Evolutionary conservation across 148 eudicot genomes (phyloP).

Genomic region (Cornus kousa): DNA sequence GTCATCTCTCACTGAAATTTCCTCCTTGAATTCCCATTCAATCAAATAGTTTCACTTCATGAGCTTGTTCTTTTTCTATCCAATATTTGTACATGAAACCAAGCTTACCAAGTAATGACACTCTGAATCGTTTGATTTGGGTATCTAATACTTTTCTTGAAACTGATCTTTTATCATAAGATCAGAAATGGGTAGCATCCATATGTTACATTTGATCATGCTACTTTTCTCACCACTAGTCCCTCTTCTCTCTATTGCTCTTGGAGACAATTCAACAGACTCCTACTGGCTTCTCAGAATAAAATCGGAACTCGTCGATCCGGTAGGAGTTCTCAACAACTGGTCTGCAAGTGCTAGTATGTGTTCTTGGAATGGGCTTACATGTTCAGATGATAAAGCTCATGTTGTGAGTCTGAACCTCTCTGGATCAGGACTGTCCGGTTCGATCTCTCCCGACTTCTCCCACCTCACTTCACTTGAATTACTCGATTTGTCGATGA

Average conservation of each 20-base stretch:
- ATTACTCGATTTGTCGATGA: slow-evolving; percentile 61
- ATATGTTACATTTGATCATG: slow-evolving; percentile 26
- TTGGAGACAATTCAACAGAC: slow-evolving; percentile 38
- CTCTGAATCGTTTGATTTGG: slow-evolving; percentile 1
- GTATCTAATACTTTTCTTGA: not conserved
- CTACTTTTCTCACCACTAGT: slow-evolving; percentile 33
- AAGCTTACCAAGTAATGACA: not conserved
- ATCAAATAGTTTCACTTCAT: not conserved
- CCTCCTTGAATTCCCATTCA: not conserved
- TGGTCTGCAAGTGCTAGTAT: slow-evolving; percentile 53
- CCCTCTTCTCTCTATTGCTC: slow-evolving; percentile 24
- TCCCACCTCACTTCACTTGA: slow-evolving; percentile 58
- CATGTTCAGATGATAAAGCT: slow-evolving; percentile 64
- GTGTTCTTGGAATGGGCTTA: slow-evolving; percentile 70
- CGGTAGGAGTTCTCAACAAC: slow-evolving; percentile 40
- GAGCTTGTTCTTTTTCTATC: not conserved
- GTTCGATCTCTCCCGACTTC: slow-evolving; percentile 54
- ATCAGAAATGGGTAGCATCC: slow-evolving; percentile 35
- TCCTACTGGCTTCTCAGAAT: slow-evolving; percentile 58
- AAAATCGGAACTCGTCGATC: slow-evolving; percentile 56
- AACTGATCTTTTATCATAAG: slow-evolving; percentile 8
- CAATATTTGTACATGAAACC: not conserved
- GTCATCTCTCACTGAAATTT: not conserved
- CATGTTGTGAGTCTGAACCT: slow-evolving; percentile 57
- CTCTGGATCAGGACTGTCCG: slow-evolving; percentile 56